A percentile compares a stretch with the other conserved stretches of the same genome.
phyloP scores from a whole-genome alignment of 805 yeast species.

The Zygotorulaspora chibaensis region DNA sequence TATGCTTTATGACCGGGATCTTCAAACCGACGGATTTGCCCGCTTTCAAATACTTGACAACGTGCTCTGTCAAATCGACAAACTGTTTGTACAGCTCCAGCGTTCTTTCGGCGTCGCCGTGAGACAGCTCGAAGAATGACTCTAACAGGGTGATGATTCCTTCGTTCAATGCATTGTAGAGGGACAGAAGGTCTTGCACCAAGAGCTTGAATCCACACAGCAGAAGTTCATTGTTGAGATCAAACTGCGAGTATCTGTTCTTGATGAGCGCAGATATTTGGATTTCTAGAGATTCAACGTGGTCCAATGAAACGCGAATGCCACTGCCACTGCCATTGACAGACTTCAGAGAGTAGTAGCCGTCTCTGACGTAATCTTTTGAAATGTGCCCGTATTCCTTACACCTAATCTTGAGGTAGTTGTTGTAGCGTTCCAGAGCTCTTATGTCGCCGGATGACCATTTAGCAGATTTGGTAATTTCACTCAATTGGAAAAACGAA shows the following conservation, averaged over 20 bases:
- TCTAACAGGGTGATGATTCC: conserved; percentile 93
- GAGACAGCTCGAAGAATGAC: conserved; percentile 90
- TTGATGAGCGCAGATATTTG: conserved; percentile 73
- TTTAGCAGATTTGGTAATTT: conserved; percentile 31
- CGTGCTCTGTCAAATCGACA: conserved; percentile 80
- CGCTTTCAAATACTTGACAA: conserved; percentile 78
- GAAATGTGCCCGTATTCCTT: conserved; percentile 60
- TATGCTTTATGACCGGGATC: conserved; percentile 95
- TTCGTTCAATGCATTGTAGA: conserved; percentile 88
- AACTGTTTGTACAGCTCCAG: conserved; percentile 78
- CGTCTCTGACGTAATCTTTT: conserved; percentile 76
- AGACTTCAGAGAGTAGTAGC: conserved; percentile 44
- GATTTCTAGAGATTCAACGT: conserved; percentile 76
- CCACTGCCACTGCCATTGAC: conserved; percentile 54
- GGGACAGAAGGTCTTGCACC: conserved; percentile 80
- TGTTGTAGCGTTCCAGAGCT: conserved; percentile 60
- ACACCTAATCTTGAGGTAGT: conserved; percentile 65
- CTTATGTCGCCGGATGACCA: conserved; percentile 45
- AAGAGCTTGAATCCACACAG: conserved; percentile 81
- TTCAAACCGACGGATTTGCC: conserved; percentile 89
- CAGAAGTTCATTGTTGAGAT: conserved; percentile 77
- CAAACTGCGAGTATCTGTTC: conserved; percentile 73
- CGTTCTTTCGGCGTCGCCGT: conserved; percentile 80
- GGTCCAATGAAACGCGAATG: conserved; percentile 70
- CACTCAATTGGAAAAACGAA: conserved; percentile 47